Evolutionary conservation across 192 early-diverging fungal species (phyloP).

Genomic region (Coemansia umbellata): DNA sequence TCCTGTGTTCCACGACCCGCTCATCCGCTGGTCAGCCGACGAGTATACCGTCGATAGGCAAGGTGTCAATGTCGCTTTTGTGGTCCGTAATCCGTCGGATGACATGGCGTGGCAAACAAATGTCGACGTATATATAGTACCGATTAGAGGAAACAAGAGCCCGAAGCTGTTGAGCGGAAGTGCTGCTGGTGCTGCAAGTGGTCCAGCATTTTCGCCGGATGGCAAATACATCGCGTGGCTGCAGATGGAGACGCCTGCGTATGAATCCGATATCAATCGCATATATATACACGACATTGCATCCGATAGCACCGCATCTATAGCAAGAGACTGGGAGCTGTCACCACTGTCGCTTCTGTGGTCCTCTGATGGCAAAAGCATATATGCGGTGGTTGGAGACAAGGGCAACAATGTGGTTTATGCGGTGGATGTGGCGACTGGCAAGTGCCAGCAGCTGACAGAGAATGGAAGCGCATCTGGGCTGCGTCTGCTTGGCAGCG

Average conservation of each 20-base stretch:
- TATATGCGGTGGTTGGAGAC: conserved; percentile 62
- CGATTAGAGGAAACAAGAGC: background rate
- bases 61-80: conserved; percentile 61
- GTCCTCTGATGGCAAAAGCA: conserved; percentile 49
- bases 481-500: conserved; percentile 5
- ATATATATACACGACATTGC: conserved; percentile 52
- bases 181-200: conserved; percentile 51
- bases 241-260: conserved; percentile 63
- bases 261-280: conserved; percentile 69
- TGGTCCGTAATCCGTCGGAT: conserved; percentile 53
- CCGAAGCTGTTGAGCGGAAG: conserved; percentile 45
- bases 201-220: conserved; percentile 59
- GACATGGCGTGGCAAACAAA: conserved; percentile 65
- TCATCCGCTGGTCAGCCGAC: conserved; percentile 43
- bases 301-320: background rate
- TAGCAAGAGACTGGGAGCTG: conserved; percentile 50
- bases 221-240: conserved; percentile 65
- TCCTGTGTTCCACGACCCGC: conserved; percentile 15
- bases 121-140: conserved; percentile 55
- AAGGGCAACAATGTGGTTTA: conserved; percentile 54
- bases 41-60: conserved; percentile 60
- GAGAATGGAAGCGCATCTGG: conserved; percentile 3
- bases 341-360: conserved; percentile 55
- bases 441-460: conserved; percentile 34
- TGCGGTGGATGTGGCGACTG: conserved; percentile 29